These are phyloP conservation scores for Sporobolomyces roseus DNA, from an alignment of 768 basidiomycete genomes.

Conservation along the genomic window DNA sequence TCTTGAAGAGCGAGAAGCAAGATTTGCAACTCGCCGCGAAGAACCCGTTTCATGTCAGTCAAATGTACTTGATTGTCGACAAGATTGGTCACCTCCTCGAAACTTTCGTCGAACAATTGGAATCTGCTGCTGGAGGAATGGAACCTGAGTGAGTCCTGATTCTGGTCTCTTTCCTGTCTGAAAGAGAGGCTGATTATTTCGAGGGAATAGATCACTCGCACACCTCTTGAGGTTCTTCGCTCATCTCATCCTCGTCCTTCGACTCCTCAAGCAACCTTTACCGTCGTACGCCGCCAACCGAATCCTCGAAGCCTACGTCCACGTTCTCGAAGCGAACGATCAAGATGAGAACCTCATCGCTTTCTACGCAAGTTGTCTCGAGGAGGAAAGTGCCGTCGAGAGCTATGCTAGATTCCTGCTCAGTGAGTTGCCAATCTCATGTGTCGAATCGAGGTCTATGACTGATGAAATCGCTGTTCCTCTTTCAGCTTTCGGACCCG, in stretches of 20 bases:
- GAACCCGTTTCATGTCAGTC: slow-evolving; percentile 50
- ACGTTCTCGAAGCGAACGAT: slow-evolving; percentile 70
- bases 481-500: slow-evolving; percentile 47
- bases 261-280: slow-evolving; percentile 62
- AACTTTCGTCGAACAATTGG: slow-evolving; percentile 51
- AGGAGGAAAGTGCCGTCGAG: slow-evolving; percentile 79
- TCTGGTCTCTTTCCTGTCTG: background rate
- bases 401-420: slow-evolving; percentile 87
- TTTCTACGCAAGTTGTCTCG: slow-evolving; percentile 84
- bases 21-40: slow-evolving; percentile 42
- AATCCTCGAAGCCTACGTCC: slow-evolving; percentile 82
- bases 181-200: background rate
- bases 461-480: background rate
- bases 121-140: slow-evolving; percentile 43
- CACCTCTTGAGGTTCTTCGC: slow-evolving; percentile 69
- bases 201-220: slow-evolving; percentile 34
- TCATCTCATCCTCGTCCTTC: slow-evolving; percentile 82
- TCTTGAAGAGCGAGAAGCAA: slow-evolving; percentile 45
- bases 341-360: slow-evolving; percentile 75
- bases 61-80: slow-evolving; percentile 50
- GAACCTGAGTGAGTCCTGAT: slow-evolving; percentile 47
- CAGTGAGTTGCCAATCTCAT: slow-evolving; percentile 44
- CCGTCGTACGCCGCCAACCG: slow-evolving; percentile 71
- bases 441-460: background rate
- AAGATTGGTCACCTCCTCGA: slow-evolving; percentile 63